Evolutionary conservation across 1,284 basidiomycete species (phyloP).

Genomic region (Uromyces viciae-fabae): DNA sequence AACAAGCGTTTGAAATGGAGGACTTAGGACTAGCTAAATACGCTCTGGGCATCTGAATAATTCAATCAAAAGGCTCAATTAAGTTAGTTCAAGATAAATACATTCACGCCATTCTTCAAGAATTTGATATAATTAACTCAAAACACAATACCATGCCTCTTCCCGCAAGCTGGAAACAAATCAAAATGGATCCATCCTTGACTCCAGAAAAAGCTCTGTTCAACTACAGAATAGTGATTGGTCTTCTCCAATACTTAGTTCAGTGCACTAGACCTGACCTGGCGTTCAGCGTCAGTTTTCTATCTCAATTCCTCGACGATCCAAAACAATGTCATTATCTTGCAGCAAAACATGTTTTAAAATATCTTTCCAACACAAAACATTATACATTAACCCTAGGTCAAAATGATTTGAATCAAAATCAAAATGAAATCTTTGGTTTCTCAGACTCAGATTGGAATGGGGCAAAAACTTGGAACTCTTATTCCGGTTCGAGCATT

Average conservation of each 20-base stretch:
- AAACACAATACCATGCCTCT: not conserved
- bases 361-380: not conserved
- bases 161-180: not conserved
- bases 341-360: not conserved
- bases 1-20: not conserved
- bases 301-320: conserved; percentile 19
- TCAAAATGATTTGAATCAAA: not conserved
- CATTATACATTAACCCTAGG: not conserved
- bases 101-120: not conserved
- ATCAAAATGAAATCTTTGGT: not conserved
- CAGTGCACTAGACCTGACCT: conserved; percentile 1
- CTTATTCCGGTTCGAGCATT: not conserved
- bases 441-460: conserved; percentile 12
- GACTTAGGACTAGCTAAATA: conserved; percentile 2
- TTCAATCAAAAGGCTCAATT: not conserved
- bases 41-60: conserved; percentile 4
- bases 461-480: not conserved
- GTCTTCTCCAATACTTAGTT: conserved; percentile 1
- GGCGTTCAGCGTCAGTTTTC: not conserved
- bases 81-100: conserved; percentile 12
- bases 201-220: not conserved
- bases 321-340: not conserved
- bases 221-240: not conserved
- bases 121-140: not conserved
- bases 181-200: not conserved